Evolutionary conservation across 495 filamentous ascomycete genomes (phyloP), one percentile per base, ranked within the genome.

Genomic region (Amniculicola lignicola): DNA sequence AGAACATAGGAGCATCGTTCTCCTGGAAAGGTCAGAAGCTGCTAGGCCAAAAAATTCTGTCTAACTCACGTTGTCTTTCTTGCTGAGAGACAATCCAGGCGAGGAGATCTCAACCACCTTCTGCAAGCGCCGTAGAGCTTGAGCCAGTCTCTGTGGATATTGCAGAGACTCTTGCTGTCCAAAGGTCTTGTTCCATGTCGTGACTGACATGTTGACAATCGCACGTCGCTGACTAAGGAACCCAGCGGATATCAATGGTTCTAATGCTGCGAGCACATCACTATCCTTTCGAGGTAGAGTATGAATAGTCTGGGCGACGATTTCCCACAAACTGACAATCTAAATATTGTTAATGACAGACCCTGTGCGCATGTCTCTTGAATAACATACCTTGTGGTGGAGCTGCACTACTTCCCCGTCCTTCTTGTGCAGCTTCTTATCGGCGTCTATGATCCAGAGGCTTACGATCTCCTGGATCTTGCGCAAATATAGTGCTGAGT

Each of bases 121-220:
- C 24, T 72, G 62, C 14, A 85, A 63, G 25, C 69, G 73, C 24
- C 70, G 68, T 25, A 89, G 62, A 10, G 75, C 77, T 3, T 55
- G 55, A 36, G 71, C 70, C 16, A 88, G 64, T n/a, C 64, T 52
- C 14, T 63, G 46, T 1, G 81, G 74, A 63, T 79, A 82, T 31
- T 70, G 62, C 6, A 81, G 44, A 6, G 47, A 52, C 6, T 72
- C 61, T 51, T 79, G 71, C 28, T 52, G 59, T 1, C 75, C 79
- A 66, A 84, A 85, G 0, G 75, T 81, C 1, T 70, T 55, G 45
- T 81, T 80, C 83, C 84, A 89, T 51, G 82, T 72, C 4, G 72
- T 71, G 21, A 86, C 66, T 24, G 82, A 78, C 3, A 64, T 57
- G 49, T 80, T 82, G 12, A 76, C 74, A 23, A 81, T 73, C 2